These are phyloP conservation scores for Capsella rubella DNA, from an alignment of 441 rosid genomes.

Conservation along the genomic window DNA sequence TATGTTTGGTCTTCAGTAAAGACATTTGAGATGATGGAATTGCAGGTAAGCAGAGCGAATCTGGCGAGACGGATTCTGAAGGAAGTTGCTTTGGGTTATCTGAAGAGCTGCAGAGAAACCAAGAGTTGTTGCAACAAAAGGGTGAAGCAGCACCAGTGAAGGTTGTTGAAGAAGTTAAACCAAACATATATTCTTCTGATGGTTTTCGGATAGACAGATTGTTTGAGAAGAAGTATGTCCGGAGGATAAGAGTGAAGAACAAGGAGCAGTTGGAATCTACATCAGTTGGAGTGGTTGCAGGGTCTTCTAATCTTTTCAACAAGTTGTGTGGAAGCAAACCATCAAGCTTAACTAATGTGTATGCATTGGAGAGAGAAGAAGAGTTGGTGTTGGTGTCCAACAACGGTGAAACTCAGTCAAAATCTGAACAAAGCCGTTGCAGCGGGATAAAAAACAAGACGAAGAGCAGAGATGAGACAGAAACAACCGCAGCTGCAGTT, in stretches of 20 bases:
- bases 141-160: not conserved
- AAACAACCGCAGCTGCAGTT: not conserved
- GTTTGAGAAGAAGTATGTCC: conserved; percentile 10
- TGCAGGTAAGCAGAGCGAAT: conserved; percentile 5
- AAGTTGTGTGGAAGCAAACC: not conserved
- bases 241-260: conserved; percentile 10
- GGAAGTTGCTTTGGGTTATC: not conserved
- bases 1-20: not conserved
- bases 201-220: not conserved
- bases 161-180: not conserved
- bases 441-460: not conserved
- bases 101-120: not conserved
- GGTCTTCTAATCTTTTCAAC: not conserved
- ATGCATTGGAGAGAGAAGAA: not conserved
- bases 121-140: not conserved
- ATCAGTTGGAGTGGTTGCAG: not conserved
- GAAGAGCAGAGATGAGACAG: not conserved
- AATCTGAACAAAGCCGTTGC: not conserved
- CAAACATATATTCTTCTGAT: not conserved
- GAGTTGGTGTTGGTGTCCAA: not conserved
- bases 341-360: conserved; percentile 1
- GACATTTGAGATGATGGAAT: not conserved
- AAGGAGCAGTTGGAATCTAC: not conserved
- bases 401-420: not conserved
- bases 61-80: not conserved